phyloP scores from a whole-genome alignment of 2,329 filamentous ascomycete species.

The Aspergillus pseudotamarii region DNA sequence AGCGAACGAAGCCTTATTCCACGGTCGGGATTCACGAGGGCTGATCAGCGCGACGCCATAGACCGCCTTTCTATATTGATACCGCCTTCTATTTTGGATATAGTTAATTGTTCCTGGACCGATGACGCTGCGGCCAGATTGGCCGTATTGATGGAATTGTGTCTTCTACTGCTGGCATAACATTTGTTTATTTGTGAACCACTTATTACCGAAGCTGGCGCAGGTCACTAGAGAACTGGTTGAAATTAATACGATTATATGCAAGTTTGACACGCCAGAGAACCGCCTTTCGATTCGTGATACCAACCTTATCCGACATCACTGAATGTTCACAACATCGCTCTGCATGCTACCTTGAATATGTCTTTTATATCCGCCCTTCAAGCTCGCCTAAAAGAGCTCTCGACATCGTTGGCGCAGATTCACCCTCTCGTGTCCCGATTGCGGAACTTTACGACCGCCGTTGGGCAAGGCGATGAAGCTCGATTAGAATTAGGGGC shows the following conservation, averaged over 20 bases:
- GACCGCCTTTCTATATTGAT: background rate
- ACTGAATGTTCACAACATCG: background rate
- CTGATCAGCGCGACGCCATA: background rate
- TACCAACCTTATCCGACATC: background rate
- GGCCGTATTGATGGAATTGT: slow-evolving; percentile 6
- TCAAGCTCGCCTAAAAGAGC: slow-evolving; percentile 52
- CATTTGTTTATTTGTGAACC: background rate
- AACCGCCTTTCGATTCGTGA: background rate
- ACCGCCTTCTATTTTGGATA: background rate
- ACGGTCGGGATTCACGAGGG: background rate
- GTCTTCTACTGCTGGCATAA: background rate
- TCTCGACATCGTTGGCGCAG: slow-evolving; percentile 57
- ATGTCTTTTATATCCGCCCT: slow-evolving; percentile 43
- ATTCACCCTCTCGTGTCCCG: slow-evolving; percentile 59
- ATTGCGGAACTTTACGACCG: slow-evolving; percentile 63
- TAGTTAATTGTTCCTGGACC: slow-evolving; percentile 9
- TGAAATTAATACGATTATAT: background rate
- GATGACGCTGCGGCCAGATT: slow-evolving; percentile 31
- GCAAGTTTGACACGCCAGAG: background rate
- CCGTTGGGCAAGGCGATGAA: slow-evolving; percentile 65
- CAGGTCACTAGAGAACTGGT: background rate
- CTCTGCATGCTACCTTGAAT: background rate
- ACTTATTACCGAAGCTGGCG: background rate
- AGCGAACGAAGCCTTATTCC: background rate
- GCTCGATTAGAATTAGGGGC: slow-evolving; percentile 71